A percentile compares a stretch with the other conserved stretches of the same genome.
Evolutionary conservation across 768 basidiomycete species (phyloP).

Genomic region (Collybia nuda): DNA sequence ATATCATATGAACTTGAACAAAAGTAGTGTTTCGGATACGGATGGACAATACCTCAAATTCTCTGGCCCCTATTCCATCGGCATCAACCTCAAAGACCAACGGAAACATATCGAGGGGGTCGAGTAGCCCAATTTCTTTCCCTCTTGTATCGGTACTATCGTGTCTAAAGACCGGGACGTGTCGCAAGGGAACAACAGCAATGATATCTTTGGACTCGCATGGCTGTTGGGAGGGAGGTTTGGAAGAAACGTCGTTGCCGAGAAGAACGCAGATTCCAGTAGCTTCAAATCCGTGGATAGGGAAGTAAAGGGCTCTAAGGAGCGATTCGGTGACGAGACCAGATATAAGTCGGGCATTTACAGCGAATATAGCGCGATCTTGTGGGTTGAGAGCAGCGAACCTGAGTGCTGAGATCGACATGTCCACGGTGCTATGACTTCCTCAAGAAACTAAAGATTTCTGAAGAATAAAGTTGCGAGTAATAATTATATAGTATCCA

Average conservation of each 20-base stretch:
- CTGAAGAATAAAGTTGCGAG: too few relatives aligned
- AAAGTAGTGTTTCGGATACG: background rate
- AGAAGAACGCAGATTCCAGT: conserved; percentile 44
- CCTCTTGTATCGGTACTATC: conserved; percentile 25
- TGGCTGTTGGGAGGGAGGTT: conserved; percentile 13
- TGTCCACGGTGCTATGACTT: conserved; percentile 7
- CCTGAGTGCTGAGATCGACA: conserved; percentile 24
- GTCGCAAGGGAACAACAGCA: conserved; percentile 44
- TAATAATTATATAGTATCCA: too few relatives aligned
- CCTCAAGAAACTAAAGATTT: background rate
- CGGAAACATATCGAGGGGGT: conserved; percentile 56
- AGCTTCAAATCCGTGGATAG: conserved; percentile 30
- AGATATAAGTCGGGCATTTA: conserved; percentile 49
- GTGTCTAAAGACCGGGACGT: conserved; percentile 46
- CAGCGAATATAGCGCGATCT: conserved; percentile 48
- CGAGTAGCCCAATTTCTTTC: conserved; percentile 47
- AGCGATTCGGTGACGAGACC: conserved; percentile 60
- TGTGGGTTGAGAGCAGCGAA: conserved; percentile 29
- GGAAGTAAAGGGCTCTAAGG: conserved; percentile 44
- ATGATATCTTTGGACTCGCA: conserved; percentile 38
- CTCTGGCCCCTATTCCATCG: background rate
- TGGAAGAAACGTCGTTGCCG: conserved; percentile 23
- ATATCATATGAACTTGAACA: conserved; percentile 1
- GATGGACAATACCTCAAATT: conserved; percentile 9
- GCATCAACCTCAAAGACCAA: conserved; percentile 31